Percentiles rank a stretch among this genome's conserved stretches.
Conservation (phyloP, 1,139 yeast genomes). For the Pichia sp. region DNA sequence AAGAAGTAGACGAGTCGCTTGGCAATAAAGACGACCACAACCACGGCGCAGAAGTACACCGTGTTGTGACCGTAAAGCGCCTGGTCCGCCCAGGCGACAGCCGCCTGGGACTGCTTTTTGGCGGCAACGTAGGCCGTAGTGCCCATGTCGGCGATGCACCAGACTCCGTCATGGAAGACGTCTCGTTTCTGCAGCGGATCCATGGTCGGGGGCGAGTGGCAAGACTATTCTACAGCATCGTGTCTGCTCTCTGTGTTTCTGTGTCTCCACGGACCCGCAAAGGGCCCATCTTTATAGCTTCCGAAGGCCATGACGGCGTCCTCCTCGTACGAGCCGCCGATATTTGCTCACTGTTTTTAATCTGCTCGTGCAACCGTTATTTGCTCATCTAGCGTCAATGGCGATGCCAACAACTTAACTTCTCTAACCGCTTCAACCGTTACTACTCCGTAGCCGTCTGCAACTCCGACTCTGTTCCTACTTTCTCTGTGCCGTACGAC, state of each 20-base stretch:
- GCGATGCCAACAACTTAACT: too few species aligned
- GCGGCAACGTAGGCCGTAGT: slow-evolving; percentile 32
- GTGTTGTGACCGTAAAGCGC: slow-evolving; percentile 43
- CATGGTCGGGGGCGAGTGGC: too few species aligned
- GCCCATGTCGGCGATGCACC: slow-evolving; percentile 42
- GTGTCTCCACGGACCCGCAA: too few species aligned
- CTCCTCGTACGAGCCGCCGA: neutral
- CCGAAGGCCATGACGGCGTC: too few species aligned
- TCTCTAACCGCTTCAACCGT: too few species aligned
- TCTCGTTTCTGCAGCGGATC: slow-evolving; percentile 13
- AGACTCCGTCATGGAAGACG: slow-evolving; percentile 36
- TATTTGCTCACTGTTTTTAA: neutral
- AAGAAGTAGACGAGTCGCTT: slow-evolving; percentile 43
- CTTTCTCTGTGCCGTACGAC: too few species aligned
- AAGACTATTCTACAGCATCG: too few species aligned
- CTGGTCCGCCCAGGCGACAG: slow-evolving; percentile 40
- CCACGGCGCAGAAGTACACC: slow-evolving; percentile 40
- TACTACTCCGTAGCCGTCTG: too few species aligned
- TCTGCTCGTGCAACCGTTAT: neutral
- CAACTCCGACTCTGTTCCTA: too few species aligned
- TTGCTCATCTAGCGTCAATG: neutral
- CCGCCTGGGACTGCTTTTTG: slow-evolving; percentile 36
- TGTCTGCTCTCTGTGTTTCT: too few species aligned
- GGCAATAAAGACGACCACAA: slow-evolving; percentile 38
- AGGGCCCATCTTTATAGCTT: too few species aligned